phyloP scores from a whole-genome alignment of 495 filamentous ascomycete species.

The Aspergillus indologenus region DNA sequence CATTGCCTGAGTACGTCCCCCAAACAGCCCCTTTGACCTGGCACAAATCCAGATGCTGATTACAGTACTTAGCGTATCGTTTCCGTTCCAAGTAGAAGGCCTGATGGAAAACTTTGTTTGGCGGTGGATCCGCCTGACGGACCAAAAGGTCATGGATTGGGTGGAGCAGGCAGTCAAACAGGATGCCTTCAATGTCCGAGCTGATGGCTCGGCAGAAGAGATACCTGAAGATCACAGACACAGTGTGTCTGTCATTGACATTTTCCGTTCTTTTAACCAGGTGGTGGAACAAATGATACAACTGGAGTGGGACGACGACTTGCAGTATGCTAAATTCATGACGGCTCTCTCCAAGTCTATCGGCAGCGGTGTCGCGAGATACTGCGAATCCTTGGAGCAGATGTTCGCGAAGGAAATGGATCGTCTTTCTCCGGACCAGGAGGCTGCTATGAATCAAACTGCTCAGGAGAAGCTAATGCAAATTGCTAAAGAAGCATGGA shows the following conservation, averaged over 20 bases:
- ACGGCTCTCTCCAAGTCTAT: constrained; percentile 89
- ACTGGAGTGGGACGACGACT: constrained; percentile 88
- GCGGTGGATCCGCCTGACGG: constrained; percentile 85
- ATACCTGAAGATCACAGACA: constrained; percentile 82
- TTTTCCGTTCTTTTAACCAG: constrained; percentile 91
- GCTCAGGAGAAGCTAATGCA: constrained; percentile 89
- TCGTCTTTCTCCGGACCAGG: constrained; percentile 80
- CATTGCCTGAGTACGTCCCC: constrained; percentile 58
- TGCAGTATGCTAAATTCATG: constrained; percentile 96
- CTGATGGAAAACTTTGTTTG: constrained; percentile 88
- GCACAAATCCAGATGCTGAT: constrained; percentile 6
- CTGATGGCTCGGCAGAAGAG: constrained; percentile 53
- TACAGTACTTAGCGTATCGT: constrained; percentile 45
- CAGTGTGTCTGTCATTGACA: constrained; percentile 89
- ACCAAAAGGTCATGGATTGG: constrained; percentile 75
- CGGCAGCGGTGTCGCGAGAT: constrained; percentile 75
- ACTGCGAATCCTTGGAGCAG: constrained; percentile 88
- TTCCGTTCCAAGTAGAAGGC: constrained; percentile 82
- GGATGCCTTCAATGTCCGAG: constrained; percentile 73
- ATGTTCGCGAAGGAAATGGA: constrained; percentile 93
- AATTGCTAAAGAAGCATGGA: constrained; percentile 93
- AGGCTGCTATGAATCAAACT: constrained; percentile 69
- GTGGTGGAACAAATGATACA: constrained; percentile 79
- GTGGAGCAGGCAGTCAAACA: constrained; percentile 88
- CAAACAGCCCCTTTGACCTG: background rate